Conservation (phyloP, 2,329 filamentous ascomycete genomes). For the Pseudogymnoascus sp. region DNA sequence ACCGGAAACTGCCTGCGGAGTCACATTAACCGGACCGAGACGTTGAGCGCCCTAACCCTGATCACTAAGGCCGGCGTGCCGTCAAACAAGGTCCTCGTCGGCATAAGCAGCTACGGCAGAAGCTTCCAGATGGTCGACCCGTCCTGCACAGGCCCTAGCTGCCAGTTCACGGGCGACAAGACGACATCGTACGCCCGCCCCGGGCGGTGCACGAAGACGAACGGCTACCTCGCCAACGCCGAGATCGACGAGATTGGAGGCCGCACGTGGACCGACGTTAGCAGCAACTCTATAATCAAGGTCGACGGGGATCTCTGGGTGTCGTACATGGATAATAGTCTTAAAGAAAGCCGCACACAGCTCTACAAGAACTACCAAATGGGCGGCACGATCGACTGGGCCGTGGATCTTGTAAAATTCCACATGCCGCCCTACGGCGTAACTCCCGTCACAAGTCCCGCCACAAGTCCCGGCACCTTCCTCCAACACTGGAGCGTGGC, state of each 20-base stretch:
- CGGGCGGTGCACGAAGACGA: slow-evolving; percentile 27
- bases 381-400: no score
- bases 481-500: no score
- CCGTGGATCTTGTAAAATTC: no score
- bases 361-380: no score
- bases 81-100: slow-evolving; percentile 27
- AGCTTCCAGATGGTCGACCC: slow-evolving; percentile 30
- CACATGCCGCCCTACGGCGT: no score
- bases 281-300: not conserved
- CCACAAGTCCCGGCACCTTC: no score
- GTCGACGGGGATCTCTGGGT: not conserved
- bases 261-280: not conserved
- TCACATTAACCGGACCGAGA: slow-evolving; percentile 35
- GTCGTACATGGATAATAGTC: not conserved
- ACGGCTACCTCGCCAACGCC: slow-evolving; percentile 29
- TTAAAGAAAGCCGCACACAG: not conserved
- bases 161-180: slow-evolving; percentile 22
- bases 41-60: slow-evolving; percentile 24
- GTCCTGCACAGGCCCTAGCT: slow-evolving; percentile 25
- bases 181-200: slow-evolving; percentile 19
- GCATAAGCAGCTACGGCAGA: slow-evolving; percentile 29
- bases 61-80: no score
- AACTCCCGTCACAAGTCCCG: no score
- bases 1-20: slow-evolving; percentile 30
- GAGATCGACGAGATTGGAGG: slow-evolving; percentile 21